These are phyloP conservation scores for Phoma sp. DNA, from an alignment of 2,329 filamentous ascomycete genomes.

Conservation along the genomic window DNA sequence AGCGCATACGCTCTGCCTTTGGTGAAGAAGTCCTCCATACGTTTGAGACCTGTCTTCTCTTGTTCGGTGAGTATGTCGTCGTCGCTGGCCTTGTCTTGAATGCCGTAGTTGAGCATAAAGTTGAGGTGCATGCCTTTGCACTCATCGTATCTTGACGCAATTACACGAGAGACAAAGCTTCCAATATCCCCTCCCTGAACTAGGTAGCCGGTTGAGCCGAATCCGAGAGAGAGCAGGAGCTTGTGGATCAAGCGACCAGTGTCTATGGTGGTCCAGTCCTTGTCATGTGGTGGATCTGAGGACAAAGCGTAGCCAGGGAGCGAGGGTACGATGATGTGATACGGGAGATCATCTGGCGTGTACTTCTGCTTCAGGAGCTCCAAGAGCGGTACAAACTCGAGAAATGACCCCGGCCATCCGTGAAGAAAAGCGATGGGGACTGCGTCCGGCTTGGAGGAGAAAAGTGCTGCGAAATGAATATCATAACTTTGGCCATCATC, in stretches of 20 bases:
- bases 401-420: constrained; percentile 63
- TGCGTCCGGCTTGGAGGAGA: constrained; percentile 59
- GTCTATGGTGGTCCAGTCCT: constrained; percentile 52
- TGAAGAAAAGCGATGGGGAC: constrained; percentile 62
- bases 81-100: constrained; percentile 22
- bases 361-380: constrained; percentile 57
- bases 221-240: constrained; percentile 62
- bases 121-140: constrained; percentile 56
- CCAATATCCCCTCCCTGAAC: constrained; percentile 67
- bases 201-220: constrained; percentile 58
- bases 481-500: constrained; percentile 46
- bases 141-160: constrained; percentile 53
- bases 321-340: constrained; percentile 64
- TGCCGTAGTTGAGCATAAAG: constrained; percentile 33
- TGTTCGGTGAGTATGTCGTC: constrained; percentile 31
- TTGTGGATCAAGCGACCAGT: constrained; percentile 58
- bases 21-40: constrained; percentile 49
- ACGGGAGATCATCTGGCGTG: constrained; percentile 59
- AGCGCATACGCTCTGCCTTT: constrained; percentile 59
- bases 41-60: constrained; percentile 51
- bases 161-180: constrained; percentile 52
- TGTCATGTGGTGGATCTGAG: constrained; percentile 55
- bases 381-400: constrained; percentile 64
- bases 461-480: constrained; percentile 64
- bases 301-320: constrained; percentile 64